A percentile compares a stretch with the other conserved stretches of the same genome.
phyloP scores from a whole-genome alignment of 805 yeast species.

The Lipomyces lipofer region DNA sequence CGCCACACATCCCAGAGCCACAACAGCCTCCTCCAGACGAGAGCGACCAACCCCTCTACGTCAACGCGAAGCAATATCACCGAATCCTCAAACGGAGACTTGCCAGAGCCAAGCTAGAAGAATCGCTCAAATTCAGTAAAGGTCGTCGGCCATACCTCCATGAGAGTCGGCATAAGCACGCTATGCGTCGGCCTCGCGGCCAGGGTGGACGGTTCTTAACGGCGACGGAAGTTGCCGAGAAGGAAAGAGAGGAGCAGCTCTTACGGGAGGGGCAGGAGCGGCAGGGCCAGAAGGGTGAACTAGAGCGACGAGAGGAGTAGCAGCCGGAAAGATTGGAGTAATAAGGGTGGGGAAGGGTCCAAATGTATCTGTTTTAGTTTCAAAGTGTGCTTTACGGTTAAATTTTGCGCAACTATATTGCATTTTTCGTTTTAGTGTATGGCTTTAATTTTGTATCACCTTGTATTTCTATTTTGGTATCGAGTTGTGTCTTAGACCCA shows the following conservation, averaged over 20 bases:
- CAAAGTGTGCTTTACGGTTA: too few species aligned
- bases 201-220: slow-evolving; percentile 97
- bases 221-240: slow-evolving; percentile 75
- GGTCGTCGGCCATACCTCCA: slow-evolving; percentile 93
- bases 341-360: too few species aligned
- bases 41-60: slow-evolving; percentile 90
- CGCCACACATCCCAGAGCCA: slow-evolving; percentile 2
- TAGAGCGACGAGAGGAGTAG: too few species aligned
- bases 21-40: slow-evolving; percentile 18
- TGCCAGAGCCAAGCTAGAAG: slow-evolving; percentile 92
- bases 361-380: too few species aligned
- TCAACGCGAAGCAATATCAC: slow-evolving; percentile 96
- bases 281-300: too few species aligned
- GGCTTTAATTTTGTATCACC: too few species aligned
- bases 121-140: slow-evolving; percentile 56
- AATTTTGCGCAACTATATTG: too few species aligned
- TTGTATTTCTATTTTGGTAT: too few species aligned
- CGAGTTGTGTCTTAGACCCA: too few species aligned
- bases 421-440: too few species aligned
- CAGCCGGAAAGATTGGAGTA: too few species aligned
- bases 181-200: slow-evolving; percentile 98
- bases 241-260: slow-evolving; percentile 45
- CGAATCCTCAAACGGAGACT: slow-evolving; percentile 88
- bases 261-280: neutral
- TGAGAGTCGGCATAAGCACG: slow-evolving; percentile 97